Base-by-base conservation (phyloP, 805 yeast species). In the Vanderwaltozyma tropicalis region DNA sequence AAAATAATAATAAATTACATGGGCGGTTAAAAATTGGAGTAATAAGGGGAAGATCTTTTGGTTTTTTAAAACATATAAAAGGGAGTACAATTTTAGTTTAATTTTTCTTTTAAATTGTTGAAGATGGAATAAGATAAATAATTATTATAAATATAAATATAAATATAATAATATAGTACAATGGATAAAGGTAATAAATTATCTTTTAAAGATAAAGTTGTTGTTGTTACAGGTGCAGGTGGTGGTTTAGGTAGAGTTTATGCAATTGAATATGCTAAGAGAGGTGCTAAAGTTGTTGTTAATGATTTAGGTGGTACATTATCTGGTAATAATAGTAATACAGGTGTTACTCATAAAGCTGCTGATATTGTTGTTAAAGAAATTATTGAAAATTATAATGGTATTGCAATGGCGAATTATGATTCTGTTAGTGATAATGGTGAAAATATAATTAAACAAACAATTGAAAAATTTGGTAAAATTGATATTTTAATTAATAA, bases 201-300 rank as follows among this genome's bases (percentile, higher is more conserved):
- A 19, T 55, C 68, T 27, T 85, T 80, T 54, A 80, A 84, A 52
- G 86, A 78, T 50, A 80, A 82, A 59, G 96, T 89, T 31, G 96
- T 89, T 25, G 77, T 89, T 41, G 78, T 89, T 57, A 89, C 96
- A 35, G 98, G 98, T 25, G 92, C 96, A 34, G 98, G 98, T 46
- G 97, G 96, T 49, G 98, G 97, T 15, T 72, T 89, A 32, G 98
- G 98, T 18, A 82, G 72, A 52, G 77, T 77, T 34, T 89, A 89
- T 62, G 94, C 96, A 5, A 64, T 86, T 24, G 86, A 81, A 49
- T 89, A 72, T 62, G 97, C 94, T 31, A 67, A 76, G 41, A 72
- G 95, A 48, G 97, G 97, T 26, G 98, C 96, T 43, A 80, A 80
- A 51, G 96, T 89, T 27, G 95, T 89, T 19, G 95, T 89, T 24